Base-by-base conservation (phyloP, 495 filamentous ascomycete genomes). In the Penicillium manginii region DNA sequence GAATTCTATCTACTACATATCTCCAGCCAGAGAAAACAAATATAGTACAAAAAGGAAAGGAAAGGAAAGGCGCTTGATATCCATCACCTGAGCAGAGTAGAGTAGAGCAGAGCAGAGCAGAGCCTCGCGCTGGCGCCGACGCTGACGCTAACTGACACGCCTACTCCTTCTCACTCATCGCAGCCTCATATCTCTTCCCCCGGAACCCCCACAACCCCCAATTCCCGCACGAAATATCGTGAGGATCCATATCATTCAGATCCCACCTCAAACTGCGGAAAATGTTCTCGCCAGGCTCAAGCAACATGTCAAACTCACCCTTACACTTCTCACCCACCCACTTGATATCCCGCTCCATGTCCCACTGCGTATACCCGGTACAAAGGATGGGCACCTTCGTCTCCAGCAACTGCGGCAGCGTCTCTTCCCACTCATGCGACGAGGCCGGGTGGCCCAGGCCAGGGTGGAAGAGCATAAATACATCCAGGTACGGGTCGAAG, bases 191-290 rank as follows among this genome's bases (percentile, higher is more conserved):
- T 86, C 94, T 89, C 85, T 98, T 98, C 60, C 94, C 94, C 71
- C 94, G 84, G 77, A 98, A 98, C 29, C 87, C 91, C 92, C 93
- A 98, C 17, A 96, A 74, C 4, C 94, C 94, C 92, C 91, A 98
- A 71, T 98, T 98, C 42, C 93, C 92, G 70, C 89, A 92, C 60
- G 88, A 97, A 60, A 98, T 81, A 76, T 98, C 96, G 63, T 93
- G 88, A 5, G 94, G 96, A 70, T 98, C 94, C 51, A 91, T 68
- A 73, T 99, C 94, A 70, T 97, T 97, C 63, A 98, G 68, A 81
- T 99, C 94, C 96, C 96, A 98, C 60, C 94, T 81, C 72, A 96
- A 73, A 80, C 94, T 99, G 68, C 92, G 84, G 77, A 99, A 99
- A 10, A 78, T 84, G 62, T 99, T 99, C 80, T 97, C 92, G 14